Evolutionary conservation across 495 filamentous ascomycete genomes (phyloP).

Genomic region (Penicillium nucicola): DNA sequence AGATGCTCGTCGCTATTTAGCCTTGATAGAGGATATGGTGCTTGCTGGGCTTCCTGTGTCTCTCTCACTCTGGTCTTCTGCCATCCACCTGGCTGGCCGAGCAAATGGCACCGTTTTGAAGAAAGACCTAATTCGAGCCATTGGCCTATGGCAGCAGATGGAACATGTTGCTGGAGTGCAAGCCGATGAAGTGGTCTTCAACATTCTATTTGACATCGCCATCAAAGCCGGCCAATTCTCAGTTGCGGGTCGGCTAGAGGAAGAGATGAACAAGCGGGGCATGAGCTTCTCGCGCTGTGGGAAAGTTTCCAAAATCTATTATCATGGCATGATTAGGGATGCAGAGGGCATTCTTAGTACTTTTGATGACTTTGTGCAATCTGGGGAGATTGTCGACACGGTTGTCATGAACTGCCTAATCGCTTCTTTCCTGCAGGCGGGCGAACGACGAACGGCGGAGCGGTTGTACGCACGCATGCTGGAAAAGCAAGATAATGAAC

Average conservation of each 20-base stretch:
- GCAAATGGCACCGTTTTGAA: conserved; percentile 61
- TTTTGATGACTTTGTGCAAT: conserved; percentile 72
- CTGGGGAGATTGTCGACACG: conserved; percentile 85
- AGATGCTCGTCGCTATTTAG: conserved; percentile 69
- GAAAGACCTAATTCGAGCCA: conserved; percentile 64
- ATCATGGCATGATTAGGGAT: conserved; percentile 68
- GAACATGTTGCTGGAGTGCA: conserved; percentile 65
- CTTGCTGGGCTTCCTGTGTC: conserved; percentile 60
- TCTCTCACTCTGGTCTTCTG: conserved; percentile 71
- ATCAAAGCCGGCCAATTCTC: conserved; percentile 77
- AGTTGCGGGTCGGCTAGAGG: conserved; percentile 78
- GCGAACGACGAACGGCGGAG: conserved; percentile 69
- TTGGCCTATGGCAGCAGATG: conserved; percentile 87
- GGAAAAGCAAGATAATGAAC: conserved; percentile 33
- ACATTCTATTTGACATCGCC: conserved; percentile 85
- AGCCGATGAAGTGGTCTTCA: conserved; percentile 74
- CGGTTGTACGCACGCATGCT: conserved; percentile 79
- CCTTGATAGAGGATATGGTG: conserved; percentile 80
- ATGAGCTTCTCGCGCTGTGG: conserved; percentile 68
- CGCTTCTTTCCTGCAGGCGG: conserved; percentile 66
- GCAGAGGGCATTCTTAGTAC: conserved; percentile 63
- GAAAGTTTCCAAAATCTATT: conserved; percentile 77
- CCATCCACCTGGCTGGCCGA: conserved; percentile 72
- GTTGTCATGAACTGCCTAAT: conserved; percentile 83
- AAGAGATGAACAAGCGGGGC: conserved; percentile 71